Conservation (phyloP, 192 early-diverging fungal genomes). For the Geranomyces variabilis region DNA sequence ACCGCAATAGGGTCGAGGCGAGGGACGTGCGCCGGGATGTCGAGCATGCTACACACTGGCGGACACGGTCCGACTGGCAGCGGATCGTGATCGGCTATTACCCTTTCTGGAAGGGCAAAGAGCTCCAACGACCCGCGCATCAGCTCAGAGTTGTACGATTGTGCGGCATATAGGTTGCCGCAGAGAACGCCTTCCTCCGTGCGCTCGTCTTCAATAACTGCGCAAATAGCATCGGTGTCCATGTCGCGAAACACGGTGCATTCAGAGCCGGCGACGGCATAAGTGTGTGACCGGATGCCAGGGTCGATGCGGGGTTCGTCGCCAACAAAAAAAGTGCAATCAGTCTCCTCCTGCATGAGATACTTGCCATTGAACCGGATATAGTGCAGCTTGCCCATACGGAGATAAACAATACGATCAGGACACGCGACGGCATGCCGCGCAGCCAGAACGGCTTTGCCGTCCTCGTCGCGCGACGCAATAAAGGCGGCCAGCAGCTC, state of each 20-base stretch:
- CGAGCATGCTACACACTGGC: background rate
- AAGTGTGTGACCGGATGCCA: background rate
- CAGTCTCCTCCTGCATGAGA: background rate
- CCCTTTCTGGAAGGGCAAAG: background rate
- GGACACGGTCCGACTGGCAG: background rate
- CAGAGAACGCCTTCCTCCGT: constrained; percentile 20
- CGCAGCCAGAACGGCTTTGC: background rate
- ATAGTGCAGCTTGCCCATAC: background rate
- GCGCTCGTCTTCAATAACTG: background rate
- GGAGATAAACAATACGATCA: constrained; percentile 14
- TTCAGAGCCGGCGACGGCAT: constrained; percentile 1
- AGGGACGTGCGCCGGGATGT: background rate
- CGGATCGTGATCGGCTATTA: background rate
- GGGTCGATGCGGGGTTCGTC: constrained; percentile 13
- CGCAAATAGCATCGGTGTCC: background rate
- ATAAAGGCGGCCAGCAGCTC: constrained; percentile 4
- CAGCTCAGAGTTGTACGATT: constrained; percentile 7
- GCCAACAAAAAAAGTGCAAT: background rate
- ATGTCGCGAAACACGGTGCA: constrained; percentile 8
- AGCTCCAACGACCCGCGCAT: constrained; percentile 10
- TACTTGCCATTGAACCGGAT: background rate
- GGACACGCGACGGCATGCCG: background rate
- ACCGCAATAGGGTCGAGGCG: background rate
- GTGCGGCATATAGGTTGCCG: constrained; percentile 16
- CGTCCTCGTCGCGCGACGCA: constrained; percentile 12